Percentiles rank a stretch among this genome's conserved stretches.
These are phyloP conservation scores for Xylariaceae sp. DNA, from an alignment of 2,329 filamentous ascomycete species.

Conservation along the genomic window DNA sequence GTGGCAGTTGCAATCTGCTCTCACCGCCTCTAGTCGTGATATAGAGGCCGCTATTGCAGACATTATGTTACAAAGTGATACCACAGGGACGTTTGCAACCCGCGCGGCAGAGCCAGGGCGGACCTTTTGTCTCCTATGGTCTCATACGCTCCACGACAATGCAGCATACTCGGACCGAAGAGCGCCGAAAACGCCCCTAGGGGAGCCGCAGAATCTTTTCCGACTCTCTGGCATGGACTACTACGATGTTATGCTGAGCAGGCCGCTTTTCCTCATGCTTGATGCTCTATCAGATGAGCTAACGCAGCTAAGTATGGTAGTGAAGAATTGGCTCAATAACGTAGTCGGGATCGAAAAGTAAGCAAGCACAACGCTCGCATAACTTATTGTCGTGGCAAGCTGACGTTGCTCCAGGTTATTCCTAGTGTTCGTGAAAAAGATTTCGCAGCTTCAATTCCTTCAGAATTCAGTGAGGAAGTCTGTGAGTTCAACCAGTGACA, in stretches of 20 bases:
- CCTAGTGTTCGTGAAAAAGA: constrained; percentile 53
- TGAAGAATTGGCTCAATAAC: constrained; percentile 73
- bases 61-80: constrained; percentile 56
- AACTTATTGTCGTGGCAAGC: constrained; percentile 8
- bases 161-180: constrained; percentile 38
- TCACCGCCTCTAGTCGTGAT: constrained; percentile 62
- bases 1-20: constrained; percentile 74
- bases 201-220: constrained; percentile 29
- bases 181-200: constrained; percentile 34
- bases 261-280: constrained; percentile 75
- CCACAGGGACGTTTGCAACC: constrained; percentile 41
- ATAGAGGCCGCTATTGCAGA: constrained; percentile 74
- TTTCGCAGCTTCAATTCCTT: constrained; percentile 51
- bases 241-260: constrained; percentile 69
- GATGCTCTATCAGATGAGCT: constrained; percentile 70
- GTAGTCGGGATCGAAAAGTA: constrained; percentile 60
- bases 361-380: constrained; percentile 17
- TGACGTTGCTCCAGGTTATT: constrained; percentile 46
- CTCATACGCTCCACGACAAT: constrained; percentile 65
- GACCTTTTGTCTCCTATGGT: constrained; percentile 73
- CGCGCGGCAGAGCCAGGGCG: constrained; percentile 57
- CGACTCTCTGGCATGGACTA: constrained; percentile 53
- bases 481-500: constrained; percentile 22
- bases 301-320: constrained; percentile 68
- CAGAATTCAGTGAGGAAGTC: constrained; percentile 25